phyloP scores from a whole-genome alignment of 345 rosid genomes.

The Melastoma malabathricum region DNA sequence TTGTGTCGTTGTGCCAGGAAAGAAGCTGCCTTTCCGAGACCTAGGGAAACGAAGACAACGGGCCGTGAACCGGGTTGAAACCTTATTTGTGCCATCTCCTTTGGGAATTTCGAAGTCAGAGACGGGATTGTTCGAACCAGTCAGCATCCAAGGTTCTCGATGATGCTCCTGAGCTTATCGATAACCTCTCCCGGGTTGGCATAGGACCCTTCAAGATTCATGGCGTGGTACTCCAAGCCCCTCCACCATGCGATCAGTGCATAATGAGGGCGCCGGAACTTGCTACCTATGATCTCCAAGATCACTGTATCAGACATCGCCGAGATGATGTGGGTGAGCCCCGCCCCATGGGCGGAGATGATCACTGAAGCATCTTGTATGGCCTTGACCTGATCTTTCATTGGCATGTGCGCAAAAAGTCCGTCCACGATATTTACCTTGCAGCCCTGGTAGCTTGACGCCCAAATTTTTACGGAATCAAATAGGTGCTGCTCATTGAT shows the following conservation, averaged over 20 bases:
- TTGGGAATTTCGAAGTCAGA: too few relatives aligned
- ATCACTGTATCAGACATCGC: conserved; percentile 71
- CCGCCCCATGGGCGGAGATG: conserved; percentile 95
- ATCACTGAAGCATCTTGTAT: conserved; percentile 94
- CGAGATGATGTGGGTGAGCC: conserved; percentile 84
- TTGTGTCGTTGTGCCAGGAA: too few relatives aligned
- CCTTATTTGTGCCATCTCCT: too few relatives aligned
- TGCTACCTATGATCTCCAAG: conserved; percentile 63
- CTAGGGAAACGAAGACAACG: too few relatives aligned
- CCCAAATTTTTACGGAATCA: conserved; percentile 58
- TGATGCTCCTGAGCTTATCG: conserved; percentile 35
- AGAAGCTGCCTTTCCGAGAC: too few relatives aligned
- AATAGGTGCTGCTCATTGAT: conserved; percentile 29
- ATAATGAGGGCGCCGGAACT: conserved; percentile 74
- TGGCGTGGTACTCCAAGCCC: conserved; percentile 83
- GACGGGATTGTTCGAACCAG: too few relatives aligned
- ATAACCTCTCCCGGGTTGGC: conserved; percentile 43
- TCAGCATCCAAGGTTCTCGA: conserved; percentile 49
- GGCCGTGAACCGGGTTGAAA: too few relatives aligned
- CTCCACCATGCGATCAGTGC: conserved; percentile 70
- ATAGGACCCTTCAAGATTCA: conserved; percentile 48
- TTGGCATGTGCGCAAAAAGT: conserved; percentile 73
- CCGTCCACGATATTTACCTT: conserved; percentile 71
- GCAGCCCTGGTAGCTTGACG: conserved; percentile 35
- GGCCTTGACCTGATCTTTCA: conserved; percentile 77